Percentiles rank a stretch among this genome's conserved stretches.
Evolutionary conservation across 1,284 basidiomycete species (phyloP).

Genomic region (Laetiporus sulphureus): DNA sequence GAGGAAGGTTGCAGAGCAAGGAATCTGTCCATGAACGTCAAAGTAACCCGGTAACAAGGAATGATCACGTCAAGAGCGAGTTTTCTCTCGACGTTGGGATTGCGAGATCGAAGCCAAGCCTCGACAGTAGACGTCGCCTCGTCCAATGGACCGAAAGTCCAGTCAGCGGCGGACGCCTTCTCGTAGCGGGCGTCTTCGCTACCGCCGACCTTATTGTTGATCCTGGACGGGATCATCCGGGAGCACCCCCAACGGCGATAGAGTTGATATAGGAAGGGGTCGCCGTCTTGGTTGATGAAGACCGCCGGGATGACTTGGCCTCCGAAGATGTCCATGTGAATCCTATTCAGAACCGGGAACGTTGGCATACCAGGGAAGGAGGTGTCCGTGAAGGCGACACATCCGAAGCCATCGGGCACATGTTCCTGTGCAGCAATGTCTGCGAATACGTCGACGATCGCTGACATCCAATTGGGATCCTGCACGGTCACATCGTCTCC

Average conservation of each 20-base stretch:
- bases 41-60: slow-evolving; percentile 49
- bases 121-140: slow-evolving; percentile 32
- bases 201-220: slow-evolving; percentile 43
- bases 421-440: slow-evolving; percentile 24
- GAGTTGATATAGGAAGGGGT: slow-evolving; percentile 52
- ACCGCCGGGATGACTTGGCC: slow-evolving; percentile 43
- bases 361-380: slow-evolving; percentile 57
- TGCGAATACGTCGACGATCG: slow-evolving; percentile 33
- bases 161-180: slow-evolving; percentile 36
- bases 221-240: slow-evolving; percentile 34
- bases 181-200: slow-evolving; percentile 38
- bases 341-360: slow-evolving; percentile 48
- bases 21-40: slow-evolving; percentile 36
- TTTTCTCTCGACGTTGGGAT: slow-evolving; percentile 23
- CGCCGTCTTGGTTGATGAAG: slow-evolving; percentile 55
- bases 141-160: slow-evolving; percentile 44
- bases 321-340: slow-evolving; percentile 48
- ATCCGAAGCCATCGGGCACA: slow-evolving; percentile 44
- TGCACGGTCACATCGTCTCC: slow-evolving; percentile 47
- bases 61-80: slow-evolving; percentile 49
- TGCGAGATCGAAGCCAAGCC: slow-evolving; percentile 28
- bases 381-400: slow-evolving; percentile 49
- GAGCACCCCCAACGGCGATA: slow-evolving; percentile 52
- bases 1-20: slow-evolving; percentile 35
- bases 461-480: slow-evolving; percentile 47